phyloP scores from a whole-genome alignment of 306 rosid genomes.

The Acacia confusa region DNA sequence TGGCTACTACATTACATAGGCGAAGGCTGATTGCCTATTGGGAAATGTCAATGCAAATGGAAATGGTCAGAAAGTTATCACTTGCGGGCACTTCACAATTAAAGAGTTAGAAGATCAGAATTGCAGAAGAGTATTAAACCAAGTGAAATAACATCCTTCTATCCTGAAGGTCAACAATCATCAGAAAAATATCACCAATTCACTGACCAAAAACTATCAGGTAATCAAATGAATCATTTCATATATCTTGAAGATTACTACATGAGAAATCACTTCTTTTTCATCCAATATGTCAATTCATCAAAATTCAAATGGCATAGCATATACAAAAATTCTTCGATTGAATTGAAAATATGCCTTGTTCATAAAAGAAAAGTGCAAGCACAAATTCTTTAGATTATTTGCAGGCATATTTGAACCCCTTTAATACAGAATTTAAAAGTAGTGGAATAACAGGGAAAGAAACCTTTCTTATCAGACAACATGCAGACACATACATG shows the following conservation, averaged over 20 bases:
- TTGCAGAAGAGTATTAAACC: not conserved
- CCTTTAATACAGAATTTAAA: not conserved
- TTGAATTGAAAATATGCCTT: not conserved
- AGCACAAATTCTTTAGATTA: not conserved
- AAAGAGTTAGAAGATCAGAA: not conserved
- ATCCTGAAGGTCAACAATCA: not conserved
- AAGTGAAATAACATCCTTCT: not conserved
- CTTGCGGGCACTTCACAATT: too few relatives aligned
- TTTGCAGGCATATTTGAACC: slow-evolving; percentile 8
- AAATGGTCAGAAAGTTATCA: not conserved
- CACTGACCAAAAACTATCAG: not conserved
- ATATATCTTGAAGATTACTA: not conserved
- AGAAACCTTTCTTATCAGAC: not conserved
- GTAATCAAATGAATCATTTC: not conserved
- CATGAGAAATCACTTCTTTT: not conserved
- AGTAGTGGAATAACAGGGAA: not conserved
- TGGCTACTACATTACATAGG: not conserved
- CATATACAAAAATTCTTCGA: not conserved
- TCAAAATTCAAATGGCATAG: not conserved
- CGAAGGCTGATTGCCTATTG: not conserved
- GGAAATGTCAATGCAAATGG: not conserved
- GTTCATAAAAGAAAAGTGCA: not conserved
- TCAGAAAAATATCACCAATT: not conserved
- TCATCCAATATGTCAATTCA: not conserved
- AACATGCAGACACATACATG: not conserved